phyloP scores from a whole-genome alignment of 208 protist species.

The Porcisia deanei region DNA sequence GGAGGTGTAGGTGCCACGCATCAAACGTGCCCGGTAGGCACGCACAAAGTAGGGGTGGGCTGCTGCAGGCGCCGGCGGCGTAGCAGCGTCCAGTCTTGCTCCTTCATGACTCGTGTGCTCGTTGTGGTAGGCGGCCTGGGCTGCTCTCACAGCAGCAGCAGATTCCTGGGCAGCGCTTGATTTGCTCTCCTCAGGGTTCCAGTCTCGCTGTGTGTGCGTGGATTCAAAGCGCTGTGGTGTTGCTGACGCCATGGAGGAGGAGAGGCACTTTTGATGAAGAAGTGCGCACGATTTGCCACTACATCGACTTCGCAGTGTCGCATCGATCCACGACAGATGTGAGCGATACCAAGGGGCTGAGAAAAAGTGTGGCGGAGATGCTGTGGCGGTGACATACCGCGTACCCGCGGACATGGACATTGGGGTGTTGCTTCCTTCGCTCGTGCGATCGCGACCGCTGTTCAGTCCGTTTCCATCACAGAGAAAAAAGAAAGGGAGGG shows the following conservation, averaged over 20 bases:
- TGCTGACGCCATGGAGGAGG: conserved; percentile 1
- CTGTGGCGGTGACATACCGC: neutral
- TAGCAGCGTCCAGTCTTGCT: neutral
- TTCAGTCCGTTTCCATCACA: neutral
- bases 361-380: neutral
- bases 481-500: neutral
- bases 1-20: conserved; percentile 42
- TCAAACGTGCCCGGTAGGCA: conserved; percentile 62
- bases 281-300: neutral
- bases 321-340: neutral
- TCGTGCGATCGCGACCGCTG: neutral
- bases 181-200: neutral
- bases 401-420: neutral
- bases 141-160: neutral
- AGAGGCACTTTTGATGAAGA: neutral
- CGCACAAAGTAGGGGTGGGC: conserved; percentile 38
- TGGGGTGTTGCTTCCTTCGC: neutral
- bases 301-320: neutral
- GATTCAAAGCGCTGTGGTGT: conserved; percentile 3
- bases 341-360: neutral
- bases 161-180: neutral
- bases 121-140: neutral
- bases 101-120: neutral
- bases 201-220: conserved; percentile 8
- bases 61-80: neutral